Percentiles rank a stretch among this genome's conserved stretches.
These are phyloP conservation scores for Aspergillus sp. DNA, from an alignment of 2,329 filamentous ascomycete genomes.

Conservation along the genomic window DNA sequence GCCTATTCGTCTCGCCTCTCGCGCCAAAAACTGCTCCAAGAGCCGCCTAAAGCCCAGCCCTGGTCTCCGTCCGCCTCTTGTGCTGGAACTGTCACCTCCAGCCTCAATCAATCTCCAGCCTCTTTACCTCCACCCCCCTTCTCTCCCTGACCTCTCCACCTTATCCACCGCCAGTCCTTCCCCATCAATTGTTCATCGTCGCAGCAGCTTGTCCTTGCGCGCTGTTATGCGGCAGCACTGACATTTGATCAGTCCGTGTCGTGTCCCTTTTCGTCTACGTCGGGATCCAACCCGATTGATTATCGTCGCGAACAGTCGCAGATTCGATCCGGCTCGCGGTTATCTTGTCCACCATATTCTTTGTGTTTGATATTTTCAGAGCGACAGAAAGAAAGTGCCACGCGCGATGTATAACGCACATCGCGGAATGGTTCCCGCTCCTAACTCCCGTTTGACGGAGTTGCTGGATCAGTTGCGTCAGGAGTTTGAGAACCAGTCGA, in stretches of 20 bases:
- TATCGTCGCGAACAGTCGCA: conserved; percentile 3
- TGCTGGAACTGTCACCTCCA: conserved; percentile 11
- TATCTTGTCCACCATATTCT: background rate
- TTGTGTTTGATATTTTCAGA: background rate
- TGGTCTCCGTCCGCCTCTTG: conserved; percentile 17
- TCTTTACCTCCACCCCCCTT: conserved; percentile 1
- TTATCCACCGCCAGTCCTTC: background rate
- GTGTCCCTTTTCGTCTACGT: conserved; percentile 2
- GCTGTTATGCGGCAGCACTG: conserved; percentile 20
- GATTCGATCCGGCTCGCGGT: background rate
- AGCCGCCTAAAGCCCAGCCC: conserved; percentile 19
- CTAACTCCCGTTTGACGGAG: conserved; percentile 75
- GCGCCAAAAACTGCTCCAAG: conserved; percentile 21
- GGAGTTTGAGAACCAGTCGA: conserved; percentile 83
- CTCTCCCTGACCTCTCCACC: conserved; percentile 1
- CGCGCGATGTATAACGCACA: conserved; percentile 76
- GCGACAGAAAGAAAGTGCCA: conserved; percentile 1
- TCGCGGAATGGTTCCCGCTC: conserved; percentile 71
- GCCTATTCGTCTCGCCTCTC: conserved; percentile 28
- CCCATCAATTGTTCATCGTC: conserved; percentile 1
- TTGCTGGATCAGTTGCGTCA: conserved; percentile 83
- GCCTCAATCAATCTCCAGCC: background rate
- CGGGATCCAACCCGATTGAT: background rate
- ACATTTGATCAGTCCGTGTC: conserved; percentile 11
- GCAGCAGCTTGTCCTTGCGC: conserved; percentile 12